These are phyloP conservation scores for Penicillium pulvis DNA, from an alignment of 495 filamentous ascomycete species.

Conservation along the genomic window DNA sequence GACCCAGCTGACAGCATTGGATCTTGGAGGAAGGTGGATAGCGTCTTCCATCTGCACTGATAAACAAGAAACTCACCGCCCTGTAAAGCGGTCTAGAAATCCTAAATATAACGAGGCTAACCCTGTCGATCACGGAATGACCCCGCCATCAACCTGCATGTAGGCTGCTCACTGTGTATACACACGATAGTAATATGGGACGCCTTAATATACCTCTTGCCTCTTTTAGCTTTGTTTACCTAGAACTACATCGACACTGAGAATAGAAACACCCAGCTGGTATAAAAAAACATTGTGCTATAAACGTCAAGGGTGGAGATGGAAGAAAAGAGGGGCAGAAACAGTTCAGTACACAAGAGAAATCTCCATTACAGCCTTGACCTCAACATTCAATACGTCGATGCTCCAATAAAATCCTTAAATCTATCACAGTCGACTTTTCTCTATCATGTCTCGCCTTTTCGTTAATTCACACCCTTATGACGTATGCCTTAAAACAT, in stretches of 20 bases:
- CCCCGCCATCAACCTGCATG: not conserved
- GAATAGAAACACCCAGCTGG: no score
- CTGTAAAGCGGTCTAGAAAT: not conserved
- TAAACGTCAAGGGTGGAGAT: not conserved
- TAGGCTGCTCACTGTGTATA: not conserved
- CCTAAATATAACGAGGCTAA: not conserved
- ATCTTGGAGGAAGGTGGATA: no score
- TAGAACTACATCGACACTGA: not conserved
- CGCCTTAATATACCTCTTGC: not conserved
- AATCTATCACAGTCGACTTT: not conserved
- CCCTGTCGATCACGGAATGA: not conserved
- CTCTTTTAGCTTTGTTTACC: not conserved
- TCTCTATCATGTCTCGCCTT: not conserved
- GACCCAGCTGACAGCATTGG: not conserved
- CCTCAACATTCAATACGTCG: not conserved
- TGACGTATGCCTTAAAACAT: not conserved
- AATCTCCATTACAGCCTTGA: not conserved
- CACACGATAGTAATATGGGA: not conserved
- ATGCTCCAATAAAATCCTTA: not conserved
- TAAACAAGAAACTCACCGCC: not conserved
- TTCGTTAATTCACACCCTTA: not conserved
- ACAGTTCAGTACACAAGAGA: not conserved
- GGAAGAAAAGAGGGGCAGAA: not conserved
- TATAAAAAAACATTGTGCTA: not conserved
- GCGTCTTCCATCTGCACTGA: not conserved